A percentile compares a stretch with the other conserved stretches of the same genome.
phyloP scores from a whole-genome alignment of 2,329 filamentous ascomycete species.

The Calonectria multiphialidica region DNA sequence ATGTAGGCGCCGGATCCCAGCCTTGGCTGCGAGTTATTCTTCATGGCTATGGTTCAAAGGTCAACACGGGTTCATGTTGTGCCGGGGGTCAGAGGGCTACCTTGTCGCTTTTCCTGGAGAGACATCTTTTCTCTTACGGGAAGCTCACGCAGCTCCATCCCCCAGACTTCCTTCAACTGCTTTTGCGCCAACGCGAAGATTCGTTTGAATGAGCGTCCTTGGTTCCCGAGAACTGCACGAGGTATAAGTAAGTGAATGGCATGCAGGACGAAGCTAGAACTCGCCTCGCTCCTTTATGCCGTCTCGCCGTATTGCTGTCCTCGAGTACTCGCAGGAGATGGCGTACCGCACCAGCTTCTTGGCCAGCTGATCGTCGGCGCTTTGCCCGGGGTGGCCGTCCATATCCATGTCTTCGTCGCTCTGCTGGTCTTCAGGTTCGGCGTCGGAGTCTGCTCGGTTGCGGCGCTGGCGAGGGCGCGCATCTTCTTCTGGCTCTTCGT shows the following conservation, averaged over 20 bases:
- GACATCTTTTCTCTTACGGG: constrained; percentile 85
- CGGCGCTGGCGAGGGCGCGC: constrained; percentile 48
- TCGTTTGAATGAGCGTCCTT: constrained; percentile 77
- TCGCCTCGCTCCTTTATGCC: constrained; percentile 74
- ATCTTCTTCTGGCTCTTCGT: constrained; percentile 50
- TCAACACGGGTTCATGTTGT: constrained; percentile 9
- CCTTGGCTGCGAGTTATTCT: constrained; percentile 63
- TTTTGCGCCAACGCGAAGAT: constrained; percentile 84
- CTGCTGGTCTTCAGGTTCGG: constrained; percentile 48
- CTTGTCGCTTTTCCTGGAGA: constrained; percentile 81
- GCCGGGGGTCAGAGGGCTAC: constrained; percentile 52
- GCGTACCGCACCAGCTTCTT: constrained; percentile 79
- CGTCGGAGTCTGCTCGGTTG: constrained; percentile 46
- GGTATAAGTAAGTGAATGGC: constrained; percentile 18
- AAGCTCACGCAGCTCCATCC: constrained; percentile 92
- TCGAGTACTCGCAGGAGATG: constrained; percentile 74
- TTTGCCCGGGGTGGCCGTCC: constrained; percentile 48
- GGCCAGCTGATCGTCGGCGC: constrained; percentile 64
- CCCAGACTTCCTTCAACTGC: constrained; percentile 79
- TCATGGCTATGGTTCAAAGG: constrained; percentile 50
- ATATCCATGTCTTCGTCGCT: constrained; percentile 53
- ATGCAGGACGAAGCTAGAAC: rapidly evolving
- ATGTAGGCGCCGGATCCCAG: constrained; percentile 79
- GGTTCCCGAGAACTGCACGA: constrained; percentile 76
- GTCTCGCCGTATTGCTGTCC: constrained; percentile 69